Conservation (phyloP, 1,139 yeast species). For the Kodamaea plutei region DNA sequence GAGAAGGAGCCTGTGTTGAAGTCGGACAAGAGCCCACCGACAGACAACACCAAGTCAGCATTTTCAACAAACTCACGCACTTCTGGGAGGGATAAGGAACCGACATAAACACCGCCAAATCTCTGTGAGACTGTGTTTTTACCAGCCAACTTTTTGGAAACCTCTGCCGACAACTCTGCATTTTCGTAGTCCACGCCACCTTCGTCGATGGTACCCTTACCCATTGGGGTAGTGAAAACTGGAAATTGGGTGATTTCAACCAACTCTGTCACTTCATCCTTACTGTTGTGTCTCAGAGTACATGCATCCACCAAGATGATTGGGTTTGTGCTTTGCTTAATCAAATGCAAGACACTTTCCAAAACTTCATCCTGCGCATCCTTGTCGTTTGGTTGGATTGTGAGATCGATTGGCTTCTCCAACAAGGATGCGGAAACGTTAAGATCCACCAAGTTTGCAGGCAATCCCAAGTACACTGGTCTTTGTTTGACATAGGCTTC, state of each 20-base stretch:
- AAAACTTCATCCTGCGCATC: conserved; percentile 32
- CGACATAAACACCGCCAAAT: conserved; percentile 21
- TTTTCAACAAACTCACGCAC: conserved; percentile 17
- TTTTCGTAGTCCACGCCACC: conserved; percentile 28
- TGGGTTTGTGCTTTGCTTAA: conserved; percentile 28
- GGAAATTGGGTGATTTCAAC: conserved; percentile 29
- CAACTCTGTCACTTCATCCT: conserved; percentile 27
- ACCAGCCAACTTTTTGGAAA: conserved; percentile 23
- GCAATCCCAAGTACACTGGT: conserved; percentile 38
- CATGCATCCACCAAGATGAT: conserved; percentile 36
- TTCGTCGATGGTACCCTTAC: conserved; percentile 18
- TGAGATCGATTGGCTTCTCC: conserved; percentile 30
- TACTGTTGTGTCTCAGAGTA: conserved; percentile 31
- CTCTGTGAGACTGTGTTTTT: conserved; percentile 11
- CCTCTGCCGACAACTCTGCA: conserved; percentile 23
- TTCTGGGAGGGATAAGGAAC: conserved; percentile 17
- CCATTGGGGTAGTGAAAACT: conserved; percentile 20
- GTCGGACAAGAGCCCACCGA: conserved; percentile 34
- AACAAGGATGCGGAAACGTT: conserved; percentile 28
- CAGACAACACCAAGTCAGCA: conserved; percentile 19
- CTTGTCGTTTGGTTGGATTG: conserved; percentile 24
- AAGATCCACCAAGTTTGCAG: conserved; percentile 35
- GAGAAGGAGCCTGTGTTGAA: conserved; percentile 41
- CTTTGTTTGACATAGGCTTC: conserved; percentile 36
- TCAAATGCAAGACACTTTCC: conserved; percentile 24